These are phyloP conservation scores for Cryptococcus sp. DNA, from an alignment of 1,284 basidiomycete genomes.

Conservation along the genomic window DNA sequence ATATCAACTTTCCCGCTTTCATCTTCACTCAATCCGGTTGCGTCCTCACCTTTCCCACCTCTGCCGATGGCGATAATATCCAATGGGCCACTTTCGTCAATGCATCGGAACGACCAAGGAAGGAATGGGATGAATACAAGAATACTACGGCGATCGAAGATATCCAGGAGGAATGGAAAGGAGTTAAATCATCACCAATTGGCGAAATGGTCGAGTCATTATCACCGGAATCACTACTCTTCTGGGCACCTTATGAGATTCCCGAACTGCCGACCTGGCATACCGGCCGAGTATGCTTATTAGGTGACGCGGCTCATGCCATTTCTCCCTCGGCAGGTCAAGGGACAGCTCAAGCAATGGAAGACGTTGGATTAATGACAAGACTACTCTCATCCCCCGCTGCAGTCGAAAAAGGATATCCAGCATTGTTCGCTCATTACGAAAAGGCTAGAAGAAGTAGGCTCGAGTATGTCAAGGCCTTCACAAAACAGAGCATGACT, in stretches of 20 bases:
- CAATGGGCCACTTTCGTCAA: constrained; percentile 15
- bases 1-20: constrained; percentile 19
- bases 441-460: constrained; percentile 5
- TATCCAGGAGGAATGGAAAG: constrained; percentile 10
- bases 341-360: constrained; percentile 22
- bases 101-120: constrained; percentile 10
- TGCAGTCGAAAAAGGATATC: neutral
- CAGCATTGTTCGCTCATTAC: constrained; percentile 5
- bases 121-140: constrained; percentile 18
- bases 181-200: constrained; percentile 13
- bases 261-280: constrained; percentile 19
- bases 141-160: constrained; percentile 13
- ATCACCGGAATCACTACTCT: constrained; percentile 1
- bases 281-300: constrained; percentile 8
- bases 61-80: constrained; percentile 13
- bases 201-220: constrained; percentile 14
- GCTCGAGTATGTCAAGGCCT: constrained; percentile 7
- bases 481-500: neutral
- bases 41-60: constrained; percentile 24
- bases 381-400: constrained; percentile 6
- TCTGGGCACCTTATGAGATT: constrained; percentile 24
- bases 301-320: constrained; percentile 25
- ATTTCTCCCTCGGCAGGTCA: constrained; percentile 19
- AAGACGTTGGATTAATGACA: constrained; percentile 22
- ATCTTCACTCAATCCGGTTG: constrained; percentile 19